Percentiles rank a stretch among this genome's conserved stretches.
Evolutionary conservation across 2,329 filamentous ascomycete genomes (phyloP).

Genomic region (Parascedosporium putredinis): DNA sequence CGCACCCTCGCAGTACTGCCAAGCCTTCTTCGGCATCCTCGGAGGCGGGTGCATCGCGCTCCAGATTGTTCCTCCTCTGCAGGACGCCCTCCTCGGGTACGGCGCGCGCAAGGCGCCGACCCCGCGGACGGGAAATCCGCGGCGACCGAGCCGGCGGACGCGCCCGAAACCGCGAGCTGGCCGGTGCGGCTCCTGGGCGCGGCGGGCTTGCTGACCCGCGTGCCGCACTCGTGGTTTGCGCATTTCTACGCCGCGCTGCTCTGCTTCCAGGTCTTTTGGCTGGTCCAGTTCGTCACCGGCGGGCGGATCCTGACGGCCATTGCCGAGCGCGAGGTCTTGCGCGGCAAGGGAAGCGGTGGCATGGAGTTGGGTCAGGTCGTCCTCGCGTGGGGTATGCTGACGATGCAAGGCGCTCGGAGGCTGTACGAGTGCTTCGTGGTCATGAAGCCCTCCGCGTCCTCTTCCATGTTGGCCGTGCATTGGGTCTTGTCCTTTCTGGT

Average conservation of each 20-base stretch:
- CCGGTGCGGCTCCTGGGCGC: conserved; percentile 9
- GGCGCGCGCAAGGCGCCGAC: conserved; percentile 33
- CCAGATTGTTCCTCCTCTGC: conserved; percentile 34
- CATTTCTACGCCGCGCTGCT: conserved; percentile 77
- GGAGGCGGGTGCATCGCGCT: conserved; percentile 29
- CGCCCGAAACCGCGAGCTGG: too few relatives aligned
- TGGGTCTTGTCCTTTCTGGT: conserved; percentile 71
- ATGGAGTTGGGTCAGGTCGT: conserved; percentile 54
- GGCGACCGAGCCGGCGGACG: too few relatives aligned
- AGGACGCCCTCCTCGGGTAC: conserved; percentile 37
- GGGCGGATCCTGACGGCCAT: conserved; percentile 43
- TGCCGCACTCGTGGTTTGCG: conserved; percentile 82
- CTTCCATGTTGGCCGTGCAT: conserved; percentile 76
- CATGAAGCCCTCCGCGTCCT: conserved; percentile 57
- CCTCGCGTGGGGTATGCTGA: conserved; percentile 62
- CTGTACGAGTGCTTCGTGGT: conserved; percentile 64
- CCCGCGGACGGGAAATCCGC: not conserved
- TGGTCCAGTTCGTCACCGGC: conserved; percentile 44
- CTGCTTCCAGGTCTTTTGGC: conserved; percentile 64
- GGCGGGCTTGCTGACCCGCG: conserved; percentile 33
- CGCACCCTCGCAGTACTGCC: conserved; percentile 23
- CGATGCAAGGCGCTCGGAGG: conserved; percentile 63
- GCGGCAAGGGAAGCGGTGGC: conserved; percentile 19
- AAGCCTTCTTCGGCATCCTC: conserved; percentile 35
- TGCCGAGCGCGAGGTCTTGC: conserved; percentile 25